Evolutionary conservation across 192 early-diverging fungal genomes (phyloP).

Genomic region (Backusella circina): DNA sequence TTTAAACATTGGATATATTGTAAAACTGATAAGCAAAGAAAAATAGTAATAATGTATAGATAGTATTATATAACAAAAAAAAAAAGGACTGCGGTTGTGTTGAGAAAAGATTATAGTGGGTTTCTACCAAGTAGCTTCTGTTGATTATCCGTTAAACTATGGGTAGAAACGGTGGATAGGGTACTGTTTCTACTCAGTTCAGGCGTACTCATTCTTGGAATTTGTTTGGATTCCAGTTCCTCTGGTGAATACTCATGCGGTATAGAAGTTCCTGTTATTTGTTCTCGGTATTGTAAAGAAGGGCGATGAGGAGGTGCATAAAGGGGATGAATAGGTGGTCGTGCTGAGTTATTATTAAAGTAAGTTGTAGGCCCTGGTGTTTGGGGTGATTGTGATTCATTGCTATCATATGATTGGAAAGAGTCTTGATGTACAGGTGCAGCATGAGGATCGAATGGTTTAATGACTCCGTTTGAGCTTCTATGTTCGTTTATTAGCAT

Average conservation of each 20-base stretch:
- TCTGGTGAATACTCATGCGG: background rate
- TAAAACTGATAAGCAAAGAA: background rate
- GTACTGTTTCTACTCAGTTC: background rate
- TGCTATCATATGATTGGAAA: background rate
- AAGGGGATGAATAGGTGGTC: background rate
- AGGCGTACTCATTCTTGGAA: background rate
- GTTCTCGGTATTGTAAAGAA: background rate
- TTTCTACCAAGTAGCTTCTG: background rate
- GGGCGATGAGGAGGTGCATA: background rate
- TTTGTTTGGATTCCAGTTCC: background rate
- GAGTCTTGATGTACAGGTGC: background rate
- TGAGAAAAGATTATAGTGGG: background rate
- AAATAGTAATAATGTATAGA: background rate
- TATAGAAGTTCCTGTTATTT: background rate
- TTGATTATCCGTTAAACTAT: background rate
- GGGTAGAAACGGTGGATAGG: background rate
- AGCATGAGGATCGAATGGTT: background rate
- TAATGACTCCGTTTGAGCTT: background rate
- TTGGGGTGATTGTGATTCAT: background rate
- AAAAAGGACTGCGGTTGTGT: background rate
- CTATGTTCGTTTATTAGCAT: background rate
- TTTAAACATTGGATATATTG: background rate
- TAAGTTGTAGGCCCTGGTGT: background rate
- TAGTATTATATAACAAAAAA: background rate
- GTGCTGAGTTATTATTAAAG: background rate